Conservation (phyloP, 148 eudicot species). For the Talinum fruticosum region DNA sequence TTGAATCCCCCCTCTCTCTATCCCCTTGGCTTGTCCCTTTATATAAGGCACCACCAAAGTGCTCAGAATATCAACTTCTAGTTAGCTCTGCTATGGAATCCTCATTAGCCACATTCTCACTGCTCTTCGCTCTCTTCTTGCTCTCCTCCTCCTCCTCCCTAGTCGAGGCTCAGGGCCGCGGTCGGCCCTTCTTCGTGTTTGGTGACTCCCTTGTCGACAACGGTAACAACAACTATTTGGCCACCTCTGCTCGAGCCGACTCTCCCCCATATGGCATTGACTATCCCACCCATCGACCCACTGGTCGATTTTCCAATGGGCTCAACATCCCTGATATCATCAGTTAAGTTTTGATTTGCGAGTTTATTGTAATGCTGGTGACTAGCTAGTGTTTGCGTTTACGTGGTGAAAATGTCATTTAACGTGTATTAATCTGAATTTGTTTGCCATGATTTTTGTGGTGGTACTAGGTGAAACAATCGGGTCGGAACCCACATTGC, state of each 20-base stretch:
- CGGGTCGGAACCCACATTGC: slow-evolving; percentile 57
- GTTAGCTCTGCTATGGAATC: neutral
- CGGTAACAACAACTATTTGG: slow-evolving; percentile 70
- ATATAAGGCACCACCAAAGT: neutral
- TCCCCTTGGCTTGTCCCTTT: neutral
- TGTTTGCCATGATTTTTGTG: neutral
- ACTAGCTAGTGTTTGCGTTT: too few species aligned
- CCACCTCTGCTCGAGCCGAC: slow-evolving; percentile 68
- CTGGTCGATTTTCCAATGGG: slow-evolving; percentile 74
- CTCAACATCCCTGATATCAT: slow-evolving; percentile 64
- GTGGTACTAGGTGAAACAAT: slow-evolving; percentile 47
- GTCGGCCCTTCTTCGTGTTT: slow-evolving; percentile 61
- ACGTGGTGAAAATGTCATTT: neutral
- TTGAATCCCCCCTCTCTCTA: too few species aligned
- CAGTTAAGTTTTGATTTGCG: slow-evolving; percentile 40
- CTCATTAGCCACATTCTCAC: neutral
- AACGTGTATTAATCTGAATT: neutral
- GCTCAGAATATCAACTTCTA: neutral
- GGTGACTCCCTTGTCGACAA: slow-evolving; percentile 70
- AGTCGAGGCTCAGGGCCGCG: slow-evolving; percentile 18
- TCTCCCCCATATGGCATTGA: slow-evolving; percentile 72
- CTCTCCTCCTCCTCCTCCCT: slow-evolving; percentile 1
- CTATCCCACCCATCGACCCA: slow-evolving; percentile 51
- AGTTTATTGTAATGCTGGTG: too few species aligned
- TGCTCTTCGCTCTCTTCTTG: neutral